A percentile compares a stretch with the other conserved stretches of the same genome.
Evolutionary conservation across 2,329 filamentous ascomycete genomes (phyloP).

Genomic region (Teratosphaeria viscida): DNA sequence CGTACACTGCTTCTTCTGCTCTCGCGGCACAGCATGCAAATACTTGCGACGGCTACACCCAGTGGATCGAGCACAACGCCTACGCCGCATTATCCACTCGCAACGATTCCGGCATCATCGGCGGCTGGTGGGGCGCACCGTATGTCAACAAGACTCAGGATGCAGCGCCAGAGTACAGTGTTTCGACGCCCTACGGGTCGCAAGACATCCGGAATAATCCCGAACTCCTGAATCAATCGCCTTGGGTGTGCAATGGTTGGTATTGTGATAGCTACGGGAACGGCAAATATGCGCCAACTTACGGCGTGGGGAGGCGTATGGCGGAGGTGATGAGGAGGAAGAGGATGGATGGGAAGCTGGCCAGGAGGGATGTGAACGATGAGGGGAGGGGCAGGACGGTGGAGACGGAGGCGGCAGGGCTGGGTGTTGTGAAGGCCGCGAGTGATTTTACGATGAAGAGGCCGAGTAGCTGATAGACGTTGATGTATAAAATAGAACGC

Average conservation of each 20-base stretch:
- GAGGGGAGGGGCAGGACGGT: constrained; percentile 74
- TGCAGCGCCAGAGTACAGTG: constrained; percentile 9
- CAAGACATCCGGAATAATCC: constrained; percentile 39
- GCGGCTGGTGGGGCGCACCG: constrained; percentile 68
- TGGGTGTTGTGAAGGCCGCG: constrained; percentile 62
- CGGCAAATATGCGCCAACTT: background rate
- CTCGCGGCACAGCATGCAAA: constrained; percentile 40
- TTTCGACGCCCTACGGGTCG: constrained; percentile 32
- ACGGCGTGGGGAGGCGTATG: background rate
- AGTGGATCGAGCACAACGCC: constrained; percentile 74
- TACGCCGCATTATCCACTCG: constrained; percentile 60
- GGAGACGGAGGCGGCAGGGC: constrained; percentile 75
- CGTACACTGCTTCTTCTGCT: constrained; percentile 27
- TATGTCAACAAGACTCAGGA: constrained; percentile 11
- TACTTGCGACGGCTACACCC: constrained; percentile 55
- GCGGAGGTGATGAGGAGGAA: background rate
- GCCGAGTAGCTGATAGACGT: background rate
- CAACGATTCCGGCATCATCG: constrained; percentile 60
- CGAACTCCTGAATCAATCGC: constrained; percentile 11
- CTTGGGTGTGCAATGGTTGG: constrained; percentile 13
- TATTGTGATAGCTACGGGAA: constrained; percentile 1
- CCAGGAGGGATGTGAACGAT: constrained; percentile 54
- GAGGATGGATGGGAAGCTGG: constrained; percentile 1
- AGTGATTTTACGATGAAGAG: background rate
- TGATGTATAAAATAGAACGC: no score